phyloP scores from a whole-genome alignment of 805 yeast species.

The Wickerhamiella azymoides region DNA sequence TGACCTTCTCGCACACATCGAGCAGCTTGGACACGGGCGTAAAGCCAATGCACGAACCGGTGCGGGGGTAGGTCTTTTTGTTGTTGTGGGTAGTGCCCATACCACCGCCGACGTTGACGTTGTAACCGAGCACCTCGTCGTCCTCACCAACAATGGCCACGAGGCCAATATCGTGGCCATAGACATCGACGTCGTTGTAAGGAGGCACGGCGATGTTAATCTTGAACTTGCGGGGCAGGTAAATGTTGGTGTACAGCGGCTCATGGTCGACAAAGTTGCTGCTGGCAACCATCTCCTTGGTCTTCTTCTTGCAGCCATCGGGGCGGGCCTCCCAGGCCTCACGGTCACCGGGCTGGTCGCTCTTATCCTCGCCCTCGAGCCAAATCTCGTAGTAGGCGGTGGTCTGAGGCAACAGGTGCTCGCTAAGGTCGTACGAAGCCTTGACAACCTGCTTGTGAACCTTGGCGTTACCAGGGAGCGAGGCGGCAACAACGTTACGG shows the following conservation, averaged over 20 bases:
- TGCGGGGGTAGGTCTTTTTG: slow-evolving; percentile 89
- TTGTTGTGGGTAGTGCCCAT: slow-evolving; percentile 98
- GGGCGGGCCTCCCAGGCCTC: slow-evolving; percentile 49
- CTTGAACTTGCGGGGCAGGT: slow-evolving; percentile 91
- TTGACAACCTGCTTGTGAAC: slow-evolving; percentile 63
- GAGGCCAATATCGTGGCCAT: slow-evolving; percentile 88
- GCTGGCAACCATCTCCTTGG: slow-evolving; percentile 71
- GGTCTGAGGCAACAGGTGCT: slow-evolving; percentile 74
- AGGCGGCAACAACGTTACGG: slow-evolving; percentile 87
- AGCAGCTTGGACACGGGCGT: slow-evolving; percentile 53
- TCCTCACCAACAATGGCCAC: slow-evolving; percentile 59
- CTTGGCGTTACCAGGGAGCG: slow-evolving; percentile 74
- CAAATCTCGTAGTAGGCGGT: slow-evolving; percentile 96
- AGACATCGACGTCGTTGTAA: slow-evolving; percentile 89
- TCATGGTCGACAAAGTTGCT: slow-evolving; percentile 67
- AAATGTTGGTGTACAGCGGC: slow-evolving; percentile 76
- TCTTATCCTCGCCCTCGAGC: slow-evolving; percentile 73
- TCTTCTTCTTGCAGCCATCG: slow-evolving; percentile 63
- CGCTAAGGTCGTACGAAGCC: slow-evolving; percentile 54
- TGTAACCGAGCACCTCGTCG: slow-evolving; percentile 62
- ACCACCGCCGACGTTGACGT: slow-evolving; percentile 92
- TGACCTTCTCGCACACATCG: slow-evolving; percentile 74
- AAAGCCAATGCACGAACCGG: slow-evolving; percentile 79
- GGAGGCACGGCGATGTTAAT: slow-evolving; percentile 93
- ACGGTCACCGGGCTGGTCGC: slow-evolving; percentile 53